Percentiles rank a stretch among this genome's conserved stretches.
These are phyloP conservation scores for Dactylellina sp. DNA, from an alignment of 2,329 filamentous ascomycete species.

Conservation along the genomic window DNA sequence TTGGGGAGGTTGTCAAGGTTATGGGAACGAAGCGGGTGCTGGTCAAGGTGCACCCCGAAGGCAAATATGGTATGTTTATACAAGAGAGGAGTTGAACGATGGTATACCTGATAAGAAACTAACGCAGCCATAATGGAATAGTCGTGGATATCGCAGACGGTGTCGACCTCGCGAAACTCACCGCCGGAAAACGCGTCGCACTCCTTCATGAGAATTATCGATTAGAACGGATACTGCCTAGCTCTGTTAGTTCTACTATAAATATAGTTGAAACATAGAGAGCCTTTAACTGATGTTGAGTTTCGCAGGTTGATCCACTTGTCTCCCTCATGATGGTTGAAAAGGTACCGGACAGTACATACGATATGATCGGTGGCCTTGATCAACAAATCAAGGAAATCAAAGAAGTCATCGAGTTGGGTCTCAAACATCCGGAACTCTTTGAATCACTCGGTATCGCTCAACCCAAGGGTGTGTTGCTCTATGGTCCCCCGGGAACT, in stretches of 20 bases:
- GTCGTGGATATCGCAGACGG: conserved; percentile 95
- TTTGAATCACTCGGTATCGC: conserved; percentile 99
- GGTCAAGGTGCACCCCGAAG: conserved; percentile 98
- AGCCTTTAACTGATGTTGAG: conserved; percentile 15
- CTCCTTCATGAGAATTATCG: conserved; percentile 98
- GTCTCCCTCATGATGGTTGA: conserved; percentile 99
- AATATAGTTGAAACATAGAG: not conserved
- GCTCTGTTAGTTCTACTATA: conserved; percentile 70
- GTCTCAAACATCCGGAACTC: conserved; percentile 96
- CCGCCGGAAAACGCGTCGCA: conserved; percentile 95
- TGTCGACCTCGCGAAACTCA: conserved; percentile 95
- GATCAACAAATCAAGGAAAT: conserved; percentile 99
- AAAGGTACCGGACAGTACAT: conserved; percentile 99
- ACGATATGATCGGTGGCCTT: conserved; percentile 99
- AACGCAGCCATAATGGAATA: conserved; percentile 63
- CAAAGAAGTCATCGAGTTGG: conserved; percentile 99
- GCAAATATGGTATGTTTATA: conserved; percentile 88
- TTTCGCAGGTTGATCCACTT: conserved; percentile 78
- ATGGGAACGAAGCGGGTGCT: conserved; percentile 99
- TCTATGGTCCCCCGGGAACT: conserved; percentile 96
- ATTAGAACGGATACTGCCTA: conserved; percentile 97
- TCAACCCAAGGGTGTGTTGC: conserved; percentile 94
- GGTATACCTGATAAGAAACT: not conserved
- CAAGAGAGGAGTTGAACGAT: not conserved
- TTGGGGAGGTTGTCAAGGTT: conserved; percentile 99